phyloP scores from a whole-genome alignment of 2,329 filamentous ascomycete species.

The Fusarium abutilonis region DNA sequence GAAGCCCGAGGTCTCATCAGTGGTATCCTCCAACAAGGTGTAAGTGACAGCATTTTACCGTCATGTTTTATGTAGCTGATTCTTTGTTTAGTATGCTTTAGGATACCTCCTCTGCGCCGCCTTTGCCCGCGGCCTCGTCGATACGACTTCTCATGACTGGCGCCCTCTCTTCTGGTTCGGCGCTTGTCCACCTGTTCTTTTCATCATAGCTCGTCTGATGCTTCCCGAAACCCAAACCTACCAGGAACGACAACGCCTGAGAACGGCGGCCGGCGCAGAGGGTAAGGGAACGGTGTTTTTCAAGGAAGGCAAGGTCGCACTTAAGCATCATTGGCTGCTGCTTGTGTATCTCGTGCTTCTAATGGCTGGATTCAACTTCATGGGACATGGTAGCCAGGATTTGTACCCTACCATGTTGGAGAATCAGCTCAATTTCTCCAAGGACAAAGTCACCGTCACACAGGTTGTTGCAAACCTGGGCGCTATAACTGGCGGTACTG shows the following conservation, averaged over 20 bases:
- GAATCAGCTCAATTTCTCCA: constrained; percentile 63
- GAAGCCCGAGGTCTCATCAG: constrained; percentile 78
- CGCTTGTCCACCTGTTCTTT: constrained; percentile 79
- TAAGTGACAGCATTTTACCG: constrained; percentile 38
- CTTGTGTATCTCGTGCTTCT: constrained; percentile 84
- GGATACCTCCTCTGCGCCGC: constrained; percentile 71
- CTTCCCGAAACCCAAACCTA: constrained; percentile 83
- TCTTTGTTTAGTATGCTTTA: constrained; percentile 60
- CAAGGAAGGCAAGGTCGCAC: constrained; percentile 78
- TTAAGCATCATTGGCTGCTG: constrained; percentile 82
- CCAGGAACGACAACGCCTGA: constrained; percentile 70
- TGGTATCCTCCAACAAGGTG: constrained; percentile 78
- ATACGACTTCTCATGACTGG: constrained; percentile 84
- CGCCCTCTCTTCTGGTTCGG: constrained; percentile 91
- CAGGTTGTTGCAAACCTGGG: constrained; percentile 78
- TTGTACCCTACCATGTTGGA: constrained; percentile 69
- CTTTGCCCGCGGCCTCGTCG: constrained; percentile 72
- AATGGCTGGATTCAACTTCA: constrained; percentile 93
- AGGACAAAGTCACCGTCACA: constrained; percentile 71
- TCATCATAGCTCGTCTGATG: constrained; percentile 80
- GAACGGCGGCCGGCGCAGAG: constrained; percentile 54
- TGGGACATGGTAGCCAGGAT: constrained; percentile 79
- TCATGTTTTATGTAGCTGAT: not conserved
- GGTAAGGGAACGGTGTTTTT: constrained; percentile 67
- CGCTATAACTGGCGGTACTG: constrained; percentile 73